Conservation (phyloP, 495 filamentous ascomycete species). For the Cercophora samala region DNA sequence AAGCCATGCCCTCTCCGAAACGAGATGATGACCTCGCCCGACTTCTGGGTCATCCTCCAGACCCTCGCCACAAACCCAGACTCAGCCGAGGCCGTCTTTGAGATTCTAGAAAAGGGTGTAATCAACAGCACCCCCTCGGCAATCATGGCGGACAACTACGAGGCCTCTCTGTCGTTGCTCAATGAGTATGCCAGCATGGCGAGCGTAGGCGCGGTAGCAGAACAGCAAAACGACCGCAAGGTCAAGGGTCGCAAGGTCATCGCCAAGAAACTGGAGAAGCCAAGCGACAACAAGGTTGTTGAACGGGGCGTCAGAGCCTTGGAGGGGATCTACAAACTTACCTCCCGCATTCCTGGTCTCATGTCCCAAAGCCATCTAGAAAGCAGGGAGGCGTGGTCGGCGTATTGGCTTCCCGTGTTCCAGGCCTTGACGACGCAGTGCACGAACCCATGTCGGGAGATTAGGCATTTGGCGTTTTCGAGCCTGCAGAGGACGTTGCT, state of each 20-base stretch:
- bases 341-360: conserved; percentile 71
- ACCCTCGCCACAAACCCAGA: conserved; percentile 64
- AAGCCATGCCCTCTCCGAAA: conserved; percentile 73
- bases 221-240: conserved; percentile 75
- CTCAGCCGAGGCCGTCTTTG: conserved; percentile 73
- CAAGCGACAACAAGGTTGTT: conserved; percentile 70
- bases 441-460: conserved; percentile 91
- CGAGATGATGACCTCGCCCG: conserved; percentile 91
- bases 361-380: conserved; percentile 94
- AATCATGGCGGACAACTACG: conserved; percentile 93
- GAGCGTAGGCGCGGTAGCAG: conserved; percentile 71
- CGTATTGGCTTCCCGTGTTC: conserved; percentile 97
- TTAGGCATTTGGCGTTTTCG: conserved; percentile 83
- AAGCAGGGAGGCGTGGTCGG: conserved; percentile 85
- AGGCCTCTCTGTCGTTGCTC: conserved; percentile 73
- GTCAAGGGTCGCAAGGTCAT: conserved; percentile 39
- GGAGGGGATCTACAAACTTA: conserved; percentile 73
- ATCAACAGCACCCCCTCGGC: conserved; percentile 59
- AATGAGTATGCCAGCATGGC: conserved; percentile 88
- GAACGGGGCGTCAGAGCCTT: conserved; percentile 76
- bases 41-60: conserved; percentile 93
- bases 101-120: conserved; percentile 72
- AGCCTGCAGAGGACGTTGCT: conserved; percentile 82
- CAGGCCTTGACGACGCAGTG: conserved; percentile 82
- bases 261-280: conserved; percentile 49